Evolutionary conservation across 140 eudicot species (phyloP), one percentile per base, ranked within the genome.

Genomic region (Oenanthe javanica): DNA sequence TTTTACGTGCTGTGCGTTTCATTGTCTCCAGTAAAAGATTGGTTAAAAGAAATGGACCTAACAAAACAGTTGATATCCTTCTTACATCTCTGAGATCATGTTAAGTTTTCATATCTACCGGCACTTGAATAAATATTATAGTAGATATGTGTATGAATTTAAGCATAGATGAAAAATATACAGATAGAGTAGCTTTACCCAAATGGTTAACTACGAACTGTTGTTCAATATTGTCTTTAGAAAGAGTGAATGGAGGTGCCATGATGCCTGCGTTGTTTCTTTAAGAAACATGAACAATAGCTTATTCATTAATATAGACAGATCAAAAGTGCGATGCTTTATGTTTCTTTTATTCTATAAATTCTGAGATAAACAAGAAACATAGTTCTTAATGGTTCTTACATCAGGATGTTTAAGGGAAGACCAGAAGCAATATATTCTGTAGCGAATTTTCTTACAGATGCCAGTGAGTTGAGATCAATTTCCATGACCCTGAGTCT

Each of bases 201-300:
- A 73, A n/a, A 73, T 73, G 55, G 38, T 73, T 73, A 45, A 73
- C 77, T 45, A 55, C 77, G 6, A 73, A 73, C 14, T 73, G 77
- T 42, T 73, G 77, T 9, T 73, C 77, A 1, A 73, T 73, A n/a
- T 73, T 73, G 11, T 73, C 77, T 45, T 73, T 73, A n/a, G 77
- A 73, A 47, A 73, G 77, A 19, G 77, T 73, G 55, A 42, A 73
- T 45, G 77, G 77, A 73, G 77, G 52, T 73, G 77, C 77, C 77
- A 73, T 73, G 77, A 73, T 40, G 23, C 77, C 77, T 73, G 77
- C 77, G 14, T 73, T 73, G 77, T 73, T 73, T 42, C 77, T 73
- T 40, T 73, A 10, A 9, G 2, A 19, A 36, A 42, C 55, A 73
- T 8, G 23, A 73, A 73, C 46, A 14, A 3, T 9, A 40, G 77